phyloP scores from a whole-genome alignment of 108 stramenopile genomes.

The Phaeodactylum tricornutum region DNA sequence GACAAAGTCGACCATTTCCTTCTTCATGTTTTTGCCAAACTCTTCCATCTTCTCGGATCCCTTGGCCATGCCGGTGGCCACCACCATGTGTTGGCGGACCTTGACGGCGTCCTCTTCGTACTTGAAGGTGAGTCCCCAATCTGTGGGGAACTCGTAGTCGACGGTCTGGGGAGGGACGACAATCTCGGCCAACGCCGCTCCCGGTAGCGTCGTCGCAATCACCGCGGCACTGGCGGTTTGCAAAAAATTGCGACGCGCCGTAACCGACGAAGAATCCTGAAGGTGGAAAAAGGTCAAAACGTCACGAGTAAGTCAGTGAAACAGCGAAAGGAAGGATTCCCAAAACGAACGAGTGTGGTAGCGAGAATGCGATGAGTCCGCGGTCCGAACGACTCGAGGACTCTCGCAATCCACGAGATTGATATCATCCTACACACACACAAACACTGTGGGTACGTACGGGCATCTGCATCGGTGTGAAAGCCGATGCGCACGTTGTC shows the following conservation, averaged over 20 bases:
- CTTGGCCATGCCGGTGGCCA: constrained; percentile 81
- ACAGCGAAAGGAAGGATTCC: not conserved
- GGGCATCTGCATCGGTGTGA: not conserved
- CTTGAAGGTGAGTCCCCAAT: constrained; percentile 85
- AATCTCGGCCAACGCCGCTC: constrained; percentile 53
- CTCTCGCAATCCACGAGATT: too few relatives aligned
- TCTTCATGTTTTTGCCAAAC: constrained; percentile 88
- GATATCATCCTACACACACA: too few relatives aligned
- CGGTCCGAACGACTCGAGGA: not conserved
- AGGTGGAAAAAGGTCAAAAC: not conserved
- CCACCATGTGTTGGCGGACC: constrained; percentile 87
- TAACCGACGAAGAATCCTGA: not conserved
- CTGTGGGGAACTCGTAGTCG: constrained; percentile 58
- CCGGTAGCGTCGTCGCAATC: constrained; percentile 8
- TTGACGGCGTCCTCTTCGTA: constrained; percentile 88
- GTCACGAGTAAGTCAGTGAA: not conserved
- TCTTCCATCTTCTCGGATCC: constrained; percentile 85
- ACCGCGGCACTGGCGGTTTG: constrained; percentile 31
- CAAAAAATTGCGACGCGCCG: constrained; percentile 63
- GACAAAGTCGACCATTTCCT: constrained; percentile 97
- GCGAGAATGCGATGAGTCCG: not conserved
- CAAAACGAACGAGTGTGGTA: not conserved
- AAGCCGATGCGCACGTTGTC: not conserved
- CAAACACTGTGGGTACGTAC: too few relatives aligned
- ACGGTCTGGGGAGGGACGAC: constrained; percentile 68